A percentile compares a stretch with the other conserved stretches of the same genome.
Conservation (phyloP, 2,329 filamentous ascomycete species). For the Aspergillus sp. region DNA sequence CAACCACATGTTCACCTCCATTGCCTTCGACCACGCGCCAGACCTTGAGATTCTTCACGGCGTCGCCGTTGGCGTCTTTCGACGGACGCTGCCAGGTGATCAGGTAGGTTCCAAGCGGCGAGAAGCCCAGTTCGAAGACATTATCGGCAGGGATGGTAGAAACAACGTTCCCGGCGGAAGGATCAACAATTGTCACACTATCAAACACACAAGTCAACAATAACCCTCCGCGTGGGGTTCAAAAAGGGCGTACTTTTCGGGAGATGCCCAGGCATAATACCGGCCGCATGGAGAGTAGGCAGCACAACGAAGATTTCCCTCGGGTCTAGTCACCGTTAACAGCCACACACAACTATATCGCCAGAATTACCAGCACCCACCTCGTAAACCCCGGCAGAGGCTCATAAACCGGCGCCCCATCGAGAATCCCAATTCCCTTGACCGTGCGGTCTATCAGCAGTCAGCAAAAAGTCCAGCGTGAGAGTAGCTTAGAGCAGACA, state of each 20-base stretch:
- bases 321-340: constrained; percentile 51
- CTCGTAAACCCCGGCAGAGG: constrained; percentile 67
- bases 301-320: constrained; percentile 91
- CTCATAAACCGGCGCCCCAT: constrained; percentile 83
- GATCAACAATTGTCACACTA: constrained; percentile 75
- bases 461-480: constrained; percentile 8
- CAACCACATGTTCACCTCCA: constrained; percentile 56
- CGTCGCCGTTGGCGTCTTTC: constrained; percentile 90
- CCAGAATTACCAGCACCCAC: constrained; percentile 25
- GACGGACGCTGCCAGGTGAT: constrained; percentile 92
- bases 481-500: background rate
- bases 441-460: constrained; percentile 67
- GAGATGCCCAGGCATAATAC: constrained; percentile 91
- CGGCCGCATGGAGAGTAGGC: constrained; percentile 91
- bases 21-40: constrained; percentile 63
- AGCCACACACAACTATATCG: background rate
- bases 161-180: constrained; percentile 65
- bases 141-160: constrained; percentile 69
- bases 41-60: constrained; percentile 92
- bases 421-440: constrained; percentile 89
- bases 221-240: background rate
- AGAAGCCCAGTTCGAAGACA: constrained; percentile 92
- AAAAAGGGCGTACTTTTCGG: constrained; percentile 51
- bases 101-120: constrained; percentile 80
- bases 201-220: background rate